Evolutionary conservation across 345 rosid genomes (phyloP), one percentile per base, ranked within the genome.

Genomic region (Citrus medica): DNA sequence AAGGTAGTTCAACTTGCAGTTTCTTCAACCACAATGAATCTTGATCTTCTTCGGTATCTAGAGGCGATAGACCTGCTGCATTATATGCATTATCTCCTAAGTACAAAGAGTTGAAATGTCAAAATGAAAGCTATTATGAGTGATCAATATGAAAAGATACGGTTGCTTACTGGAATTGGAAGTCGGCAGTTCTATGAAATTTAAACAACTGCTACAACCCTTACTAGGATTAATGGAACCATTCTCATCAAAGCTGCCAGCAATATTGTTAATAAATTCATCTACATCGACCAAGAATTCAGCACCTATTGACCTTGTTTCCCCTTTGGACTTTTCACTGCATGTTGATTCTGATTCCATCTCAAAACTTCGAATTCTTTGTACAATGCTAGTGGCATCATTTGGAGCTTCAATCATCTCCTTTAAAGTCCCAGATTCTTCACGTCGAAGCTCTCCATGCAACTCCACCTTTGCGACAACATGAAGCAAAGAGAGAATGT

Each of bases 1-100:
- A 79, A 68, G 22, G 75, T 62, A 40, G 78, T 73, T 78, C 84
- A 56, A 25, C 38, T 19, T 71, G 76, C 19, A 61, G 16, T 48
- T 72, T 80, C 42, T 66, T 71, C 73, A 32, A 25, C 37, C 35
- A 61, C 65, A 74, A n/a, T 10, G 46, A 75, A 53, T 53, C 69
- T 42, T 62, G 38, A 33, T 79, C 76, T 55, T 74, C 74, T 33
- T 65, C 21, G 28, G 40, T 1, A 32, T 24, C 56, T 76, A 71
- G 19, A 46, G 16, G 59, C 22, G 38, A 75, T 30, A 28, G 70
- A 56, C 42, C 55, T 3, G 30, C 51, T 67, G 17, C 72, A 35
- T 21, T 65, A 42, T 72, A 37, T 67, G 17, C 72, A 27, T 21
- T 65, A 55, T 72, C n/a, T 14, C 72, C 78, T 37, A 61, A 3